Conservation (phyloP, 164 flowering plant species). For the Vitis cinerea region DNA sequence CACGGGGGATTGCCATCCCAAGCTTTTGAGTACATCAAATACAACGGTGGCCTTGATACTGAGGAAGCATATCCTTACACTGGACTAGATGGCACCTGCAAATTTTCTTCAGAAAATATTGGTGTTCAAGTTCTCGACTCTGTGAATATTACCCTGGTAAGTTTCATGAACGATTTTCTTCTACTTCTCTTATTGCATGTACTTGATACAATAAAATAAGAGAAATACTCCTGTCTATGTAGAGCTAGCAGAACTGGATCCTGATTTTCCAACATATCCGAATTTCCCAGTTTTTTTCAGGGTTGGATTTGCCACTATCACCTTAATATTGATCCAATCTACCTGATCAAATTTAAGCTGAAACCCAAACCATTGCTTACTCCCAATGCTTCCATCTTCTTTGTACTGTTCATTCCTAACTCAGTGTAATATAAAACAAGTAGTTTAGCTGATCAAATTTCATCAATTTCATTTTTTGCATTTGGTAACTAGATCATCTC, state of each 20-base stretch:
- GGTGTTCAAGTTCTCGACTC: conserved; percentile 73
- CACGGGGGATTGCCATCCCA: conserved; percentile 95
- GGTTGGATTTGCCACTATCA: background rate
- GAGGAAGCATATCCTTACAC: conserved; percentile 93
- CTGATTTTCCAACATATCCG: background rate
- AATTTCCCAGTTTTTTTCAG: background rate
- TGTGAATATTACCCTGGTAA: conserved; percentile 86
- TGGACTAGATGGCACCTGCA: conserved; percentile 76
- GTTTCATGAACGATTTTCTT: background rate
- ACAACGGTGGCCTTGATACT: conserved; percentile 92
- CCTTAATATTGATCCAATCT: background rate
- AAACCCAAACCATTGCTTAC: background rate
- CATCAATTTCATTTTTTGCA: background rate
- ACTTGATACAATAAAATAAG: background rate
- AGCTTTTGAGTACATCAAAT: conserved; percentile 94
- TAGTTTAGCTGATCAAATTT: background rate
- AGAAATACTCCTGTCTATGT: background rate
- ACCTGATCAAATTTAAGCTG: background rate
- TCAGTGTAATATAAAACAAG: too few species aligned
- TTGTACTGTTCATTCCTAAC: too few species aligned
- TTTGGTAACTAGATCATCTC: background rate
- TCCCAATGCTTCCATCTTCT: too few species aligned
- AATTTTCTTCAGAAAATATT: conserved; percentile 56
- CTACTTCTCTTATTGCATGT: background rate
- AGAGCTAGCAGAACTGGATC: background rate